A percentile compares a stretch with the other conserved stretches of the same genome.
These are phyloP conservation scores for Trichophyton simii DNA, from an alignment of 2,329 filamentous ascomycete genomes.

Conservation along the genomic window DNA sequence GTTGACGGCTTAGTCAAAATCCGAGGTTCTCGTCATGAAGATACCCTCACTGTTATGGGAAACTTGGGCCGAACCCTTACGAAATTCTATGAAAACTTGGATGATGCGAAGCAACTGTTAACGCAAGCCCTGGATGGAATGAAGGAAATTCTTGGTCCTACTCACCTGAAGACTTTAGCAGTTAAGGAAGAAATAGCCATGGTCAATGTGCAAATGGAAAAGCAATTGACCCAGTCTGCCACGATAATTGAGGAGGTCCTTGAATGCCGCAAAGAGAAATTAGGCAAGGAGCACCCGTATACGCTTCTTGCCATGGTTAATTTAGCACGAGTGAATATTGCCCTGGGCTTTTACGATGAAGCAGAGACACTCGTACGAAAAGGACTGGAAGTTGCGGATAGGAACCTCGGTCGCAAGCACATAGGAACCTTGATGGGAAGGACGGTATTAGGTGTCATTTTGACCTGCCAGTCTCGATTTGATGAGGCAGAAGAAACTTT, in stretches of 20 bases:
- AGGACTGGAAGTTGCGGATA: conserved; percentile 14
- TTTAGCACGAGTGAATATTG: conserved; percentile 14
- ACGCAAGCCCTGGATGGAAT: conserved; percentile 13
- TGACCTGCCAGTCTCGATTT: background rate
- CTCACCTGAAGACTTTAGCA: conserved; percentile 15
- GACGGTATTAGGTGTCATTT: background rate
- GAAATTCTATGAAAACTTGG: background rate
- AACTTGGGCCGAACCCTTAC: conserved; percentile 16
- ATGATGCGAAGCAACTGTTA: too few species aligned
- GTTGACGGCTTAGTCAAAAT: conserved; percentile 13
- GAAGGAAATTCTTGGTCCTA: conserved; percentile 14
- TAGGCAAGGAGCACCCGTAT: conserved; percentile 27
- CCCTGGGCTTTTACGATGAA: conserved; percentile 12
- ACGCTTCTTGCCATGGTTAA: conserved; percentile 19
- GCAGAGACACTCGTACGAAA: conserved; percentile 6
- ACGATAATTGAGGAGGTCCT: background rate
- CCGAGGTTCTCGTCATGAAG: conserved; percentile 25
- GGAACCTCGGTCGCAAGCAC: conserved; percentile 18
- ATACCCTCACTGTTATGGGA: conserved; percentile 23
- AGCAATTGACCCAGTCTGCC: conserved; percentile 2
- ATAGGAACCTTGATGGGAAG: conserved; percentile 16
- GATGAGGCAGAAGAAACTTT: background rate
- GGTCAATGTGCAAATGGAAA: conserved; percentile 9
- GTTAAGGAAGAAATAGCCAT: conserved; percentile 16
- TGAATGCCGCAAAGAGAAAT: conserved; percentile 12